A percentile compares a stretch with the other conserved stretches of the same genome.
Evolutionary conservation across 169 alveolate genomes (phyloP).

Genomic region (Miamiensis avidus): DNA sequence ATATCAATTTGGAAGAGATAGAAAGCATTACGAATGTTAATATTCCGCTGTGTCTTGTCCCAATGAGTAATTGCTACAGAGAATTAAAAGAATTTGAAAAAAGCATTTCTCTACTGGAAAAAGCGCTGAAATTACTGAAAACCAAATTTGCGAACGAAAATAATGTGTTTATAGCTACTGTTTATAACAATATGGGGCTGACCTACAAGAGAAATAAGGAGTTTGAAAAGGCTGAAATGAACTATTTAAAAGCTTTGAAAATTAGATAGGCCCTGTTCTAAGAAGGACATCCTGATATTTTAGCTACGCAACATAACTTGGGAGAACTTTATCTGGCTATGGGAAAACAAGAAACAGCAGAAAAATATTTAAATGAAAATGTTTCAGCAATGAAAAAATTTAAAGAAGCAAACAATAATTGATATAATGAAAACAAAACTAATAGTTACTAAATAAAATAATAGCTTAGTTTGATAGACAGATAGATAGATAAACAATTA

Average conservation of each 20-base stretch:
- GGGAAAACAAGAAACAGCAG: neutral
- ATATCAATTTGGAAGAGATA: neutral
- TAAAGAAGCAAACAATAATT: too few relatives aligned
- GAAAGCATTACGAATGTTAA: neutral
- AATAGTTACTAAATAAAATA: too few relatives aligned
- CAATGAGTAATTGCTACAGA: neutral
- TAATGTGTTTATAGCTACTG: neutral
- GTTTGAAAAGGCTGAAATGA: neutral
- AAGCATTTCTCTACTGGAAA: neutral
- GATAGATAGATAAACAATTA: neutral
- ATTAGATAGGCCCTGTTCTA: neutral
- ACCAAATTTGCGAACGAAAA: neutral
- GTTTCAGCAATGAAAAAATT: neutral
- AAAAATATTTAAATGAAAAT: too few relatives aligned
- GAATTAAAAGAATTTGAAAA: neutral
- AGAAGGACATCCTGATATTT: neutral
- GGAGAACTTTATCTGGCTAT: neutral
- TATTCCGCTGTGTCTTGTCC: neutral
- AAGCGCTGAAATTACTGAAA: neutral
- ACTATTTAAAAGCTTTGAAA: neutral
- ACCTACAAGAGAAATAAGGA: neutral
- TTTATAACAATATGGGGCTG: neutral
- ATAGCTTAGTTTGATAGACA: too few relatives aligned
- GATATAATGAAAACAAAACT: neutral
- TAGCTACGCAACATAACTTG: neutral